These are phyloP conservation scores for Primulina tabacum DNA, from an alignment of 257 asterid genomes.

Conservation along the genomic window DNA sequence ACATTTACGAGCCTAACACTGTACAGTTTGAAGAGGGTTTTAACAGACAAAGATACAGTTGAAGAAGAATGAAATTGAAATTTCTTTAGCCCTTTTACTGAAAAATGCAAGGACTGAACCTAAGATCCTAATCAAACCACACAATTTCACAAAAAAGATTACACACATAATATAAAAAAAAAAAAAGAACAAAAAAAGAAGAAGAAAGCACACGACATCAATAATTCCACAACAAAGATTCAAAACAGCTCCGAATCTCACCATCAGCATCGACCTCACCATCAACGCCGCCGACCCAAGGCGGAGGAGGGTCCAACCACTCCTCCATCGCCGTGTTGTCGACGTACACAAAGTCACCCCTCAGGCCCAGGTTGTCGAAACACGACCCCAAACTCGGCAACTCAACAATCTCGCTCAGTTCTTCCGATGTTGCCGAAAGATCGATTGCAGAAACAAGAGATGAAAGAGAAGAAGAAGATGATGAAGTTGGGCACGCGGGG, in stretches of 20 bases:
- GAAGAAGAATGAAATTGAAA: not conserved
- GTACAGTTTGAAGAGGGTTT: constrained; percentile 29
- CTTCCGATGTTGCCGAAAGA: constrained; percentile 45
- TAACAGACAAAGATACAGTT: not conserved
- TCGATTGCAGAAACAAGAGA: constrained; percentile 40
- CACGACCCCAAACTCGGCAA: constrained; percentile 57
- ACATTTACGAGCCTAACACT: constrained; percentile 18
- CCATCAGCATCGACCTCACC: constrained; percentile 26
- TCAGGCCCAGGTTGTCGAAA: constrained; percentile 38
- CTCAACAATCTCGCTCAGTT: constrained; percentile 66
- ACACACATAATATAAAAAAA: not conserved
- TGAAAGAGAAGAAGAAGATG: constrained; percentile 34
- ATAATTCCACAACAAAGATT: constrained; percentile 56
- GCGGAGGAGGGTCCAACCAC: constrained; percentile 57
- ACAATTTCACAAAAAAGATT: not conserved
- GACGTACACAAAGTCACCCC: constrained; percentile 42
- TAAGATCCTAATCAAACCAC: constrained; percentile 1
- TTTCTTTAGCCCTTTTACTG: constrained; percentile 23
- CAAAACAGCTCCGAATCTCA: constrained; percentile 35
- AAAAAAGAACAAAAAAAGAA: too few relatives aligned
- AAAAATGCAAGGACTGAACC: constrained; percentile 26
- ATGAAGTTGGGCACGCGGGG: not conserved
- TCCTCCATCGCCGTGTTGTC: constrained; percentile 42
- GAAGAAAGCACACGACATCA: constrained; percentile 1
- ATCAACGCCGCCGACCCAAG: constrained; percentile 29